Evolutionary conservation across 257 asterid species (phyloP).

Genomic region (Capsicum baccatum): DNA sequence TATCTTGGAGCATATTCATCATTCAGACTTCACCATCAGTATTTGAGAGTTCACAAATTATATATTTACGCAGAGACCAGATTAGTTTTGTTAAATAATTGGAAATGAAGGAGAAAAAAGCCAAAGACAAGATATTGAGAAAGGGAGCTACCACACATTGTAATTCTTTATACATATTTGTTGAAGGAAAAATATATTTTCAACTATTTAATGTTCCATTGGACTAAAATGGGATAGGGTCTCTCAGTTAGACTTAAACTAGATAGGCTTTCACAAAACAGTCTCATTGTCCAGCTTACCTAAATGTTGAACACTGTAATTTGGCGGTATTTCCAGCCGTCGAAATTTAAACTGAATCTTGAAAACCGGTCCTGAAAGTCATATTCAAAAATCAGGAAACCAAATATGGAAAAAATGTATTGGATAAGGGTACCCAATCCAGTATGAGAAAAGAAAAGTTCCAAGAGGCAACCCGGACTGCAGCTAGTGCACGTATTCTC

Average conservation of each 20-base stretch:
- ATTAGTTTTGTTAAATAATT: not conserved
- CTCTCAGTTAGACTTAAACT: not conserved
- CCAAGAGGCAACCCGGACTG: conserved; percentile 69
- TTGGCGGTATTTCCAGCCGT: conserved; percentile 91
- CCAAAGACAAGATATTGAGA: not conserved
- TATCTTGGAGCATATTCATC: conserved; percentile 20
- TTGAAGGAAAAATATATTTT: conserved; percentile 1
- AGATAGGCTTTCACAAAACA: not conserved
- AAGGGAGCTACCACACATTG: not conserved
- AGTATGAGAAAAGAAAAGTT: conserved; percentile 11
- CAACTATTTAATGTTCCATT: not conserved
- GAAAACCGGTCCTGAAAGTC: conserved; percentile 72
- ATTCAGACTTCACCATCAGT: conserved; percentile 16
- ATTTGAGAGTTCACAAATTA: not conserved
- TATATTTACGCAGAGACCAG: conserved; percentile 8
- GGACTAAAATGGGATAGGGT: conserved; percentile 7
- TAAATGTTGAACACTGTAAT: conserved; percentile 74
- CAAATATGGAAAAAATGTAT: conserved; percentile 27
- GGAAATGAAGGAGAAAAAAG: not conserved
- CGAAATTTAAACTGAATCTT: conserved; percentile 92
- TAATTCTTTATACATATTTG: not conserved
- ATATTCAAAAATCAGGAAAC: conserved; percentile 33
- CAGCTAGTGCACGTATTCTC: conserved; percentile 69
- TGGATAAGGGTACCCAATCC: conserved; percentile 18
- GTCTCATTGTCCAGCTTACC: conserved; percentile 55